A percentile compares a stretch with the other conserved stretches of the same genome.
Conservation (phyloP, 345 rosid genomes). For the Syzygium aromaticum region DNA sequence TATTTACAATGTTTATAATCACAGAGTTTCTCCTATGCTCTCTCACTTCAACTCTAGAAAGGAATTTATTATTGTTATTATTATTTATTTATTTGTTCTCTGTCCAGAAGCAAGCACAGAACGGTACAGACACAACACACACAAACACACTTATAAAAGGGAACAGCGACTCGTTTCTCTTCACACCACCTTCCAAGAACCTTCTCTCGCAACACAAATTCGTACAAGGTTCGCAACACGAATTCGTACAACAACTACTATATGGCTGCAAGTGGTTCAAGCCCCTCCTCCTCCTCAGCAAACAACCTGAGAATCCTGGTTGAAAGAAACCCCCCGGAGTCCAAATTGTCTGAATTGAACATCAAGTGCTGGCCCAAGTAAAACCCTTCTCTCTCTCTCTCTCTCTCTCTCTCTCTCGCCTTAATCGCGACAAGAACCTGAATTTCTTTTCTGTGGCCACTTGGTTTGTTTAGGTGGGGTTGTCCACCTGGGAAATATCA, state of each 20-base stretch:
- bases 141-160: background rate
- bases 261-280: background rate
- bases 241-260: background rate
- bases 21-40: background rate
- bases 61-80: background rate
- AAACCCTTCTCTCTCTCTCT: background rate
- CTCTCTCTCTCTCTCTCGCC: background rate
- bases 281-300: conserved; percentile 14
- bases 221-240: background rate
- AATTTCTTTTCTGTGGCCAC: background rate
- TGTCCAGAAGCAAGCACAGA: background rate
- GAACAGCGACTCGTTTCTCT: background rate
- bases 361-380: conserved; percentile 98
- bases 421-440: background rate
- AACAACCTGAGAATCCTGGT: conserved; percentile 43
- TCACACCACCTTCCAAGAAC: background rate
- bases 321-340: conserved; percentile 59
- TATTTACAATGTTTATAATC: background rate
- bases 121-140: background rate
- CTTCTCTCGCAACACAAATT: background rate
- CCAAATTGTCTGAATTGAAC: conserved; percentile 59
- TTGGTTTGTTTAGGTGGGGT: conserved; percentile 50
- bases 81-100: background rate
- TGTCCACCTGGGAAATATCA: conserved; percentile 84
- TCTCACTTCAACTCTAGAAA: background rate